Conservation (phyloP, 768 basidiomycete species). For the Rubroboletus satanas region DNA sequence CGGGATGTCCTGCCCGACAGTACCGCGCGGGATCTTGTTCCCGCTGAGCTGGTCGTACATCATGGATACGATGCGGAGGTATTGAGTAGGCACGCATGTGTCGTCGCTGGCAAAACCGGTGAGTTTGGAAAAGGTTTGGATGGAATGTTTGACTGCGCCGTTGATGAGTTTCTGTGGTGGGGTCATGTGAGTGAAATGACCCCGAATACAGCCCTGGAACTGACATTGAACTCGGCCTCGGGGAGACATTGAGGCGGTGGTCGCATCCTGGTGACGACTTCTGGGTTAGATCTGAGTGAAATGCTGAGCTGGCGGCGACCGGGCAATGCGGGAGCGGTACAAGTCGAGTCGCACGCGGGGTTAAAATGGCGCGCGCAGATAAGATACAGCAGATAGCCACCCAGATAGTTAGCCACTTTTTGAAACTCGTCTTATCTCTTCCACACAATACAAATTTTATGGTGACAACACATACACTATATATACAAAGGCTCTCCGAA, state of each 20-base stretch:
- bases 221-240: conserved; percentile 21
- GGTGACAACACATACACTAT: no score
- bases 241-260: background rate
- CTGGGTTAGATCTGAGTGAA: background rate
- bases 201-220: background rate
- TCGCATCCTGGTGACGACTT: background rate
- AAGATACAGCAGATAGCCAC: no score
- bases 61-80: conserved; percentile 18
- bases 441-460: no score
- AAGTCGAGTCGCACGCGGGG: conserved; percentile 4
- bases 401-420: background rate
- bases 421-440: no score
- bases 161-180: conserved; percentile 12
- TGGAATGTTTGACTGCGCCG: conserved; percentile 9
- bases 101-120: conserved; percentile 8
- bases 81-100: conserved; percentile 20
- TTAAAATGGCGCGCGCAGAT: background rate
- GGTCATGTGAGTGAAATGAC: background rate
- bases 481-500: no score
- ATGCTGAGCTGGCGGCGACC: background rate
- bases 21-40: conserved; percentile 17
- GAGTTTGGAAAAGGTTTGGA: conserved; percentile 14
- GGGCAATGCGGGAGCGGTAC: background rate
- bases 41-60: conserved; percentile 22
- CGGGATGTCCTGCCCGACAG: conserved; percentile 1